phyloP scores from a whole-genome alignment of 257 asterid genomes.

The Lavandula angustifolia region DNA sequence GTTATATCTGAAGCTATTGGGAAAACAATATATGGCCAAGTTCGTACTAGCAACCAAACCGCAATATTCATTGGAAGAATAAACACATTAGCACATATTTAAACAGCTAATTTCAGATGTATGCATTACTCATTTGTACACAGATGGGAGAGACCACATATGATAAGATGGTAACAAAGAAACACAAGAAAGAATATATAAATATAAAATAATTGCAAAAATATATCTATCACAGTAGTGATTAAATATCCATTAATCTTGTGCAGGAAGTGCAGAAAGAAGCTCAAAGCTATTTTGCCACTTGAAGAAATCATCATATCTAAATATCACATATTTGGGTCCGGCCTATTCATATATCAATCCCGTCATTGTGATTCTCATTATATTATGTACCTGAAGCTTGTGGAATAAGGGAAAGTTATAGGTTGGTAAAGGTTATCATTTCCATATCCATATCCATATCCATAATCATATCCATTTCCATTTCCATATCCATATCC shows the following conservation, averaged over 20 bases:
- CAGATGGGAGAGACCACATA: neutral
- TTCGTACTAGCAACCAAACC: neutral
- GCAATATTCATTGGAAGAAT: neutral
- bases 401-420: constrained; percentile 40
- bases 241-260: neutral
- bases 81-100: constrained; percentile 1
- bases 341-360: neutral
- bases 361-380: neutral
- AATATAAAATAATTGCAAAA: neutral
- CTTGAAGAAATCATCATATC: constrained; percentile 3
- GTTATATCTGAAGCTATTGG: neutral
- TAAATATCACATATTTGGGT: neutral
- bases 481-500: constrained; percentile 27
- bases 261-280: neutral
- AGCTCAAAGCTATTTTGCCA: neutral
- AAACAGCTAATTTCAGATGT: neutral
- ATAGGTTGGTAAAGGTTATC: constrained; percentile 46
- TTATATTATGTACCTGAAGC: constrained; percentile 40
- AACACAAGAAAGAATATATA: neutral
- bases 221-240: neutral
- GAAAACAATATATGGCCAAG: neutral
- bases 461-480: constrained; percentile 28
- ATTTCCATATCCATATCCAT: constrained; percentile 39
- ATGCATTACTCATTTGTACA: neutral
- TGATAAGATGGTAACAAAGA: neutral